A percentile compares a stretch with the other conserved stretches of the same genome.
Evolutionary conservation across 495 filamentous ascomycete genomes (phyloP).

Genomic region (Penicillium alfredii): DNA sequence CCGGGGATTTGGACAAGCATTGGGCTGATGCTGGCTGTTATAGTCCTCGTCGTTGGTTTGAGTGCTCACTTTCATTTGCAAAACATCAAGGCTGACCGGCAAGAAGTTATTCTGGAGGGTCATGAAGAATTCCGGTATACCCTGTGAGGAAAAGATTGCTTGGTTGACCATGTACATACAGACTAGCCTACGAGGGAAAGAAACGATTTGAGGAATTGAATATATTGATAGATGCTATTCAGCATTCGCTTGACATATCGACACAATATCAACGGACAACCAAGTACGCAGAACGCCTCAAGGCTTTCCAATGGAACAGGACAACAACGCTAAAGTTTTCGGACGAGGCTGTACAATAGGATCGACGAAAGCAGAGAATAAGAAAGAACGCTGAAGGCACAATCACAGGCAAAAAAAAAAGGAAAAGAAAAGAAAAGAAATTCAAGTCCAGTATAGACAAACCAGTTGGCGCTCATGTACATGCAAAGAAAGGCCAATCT

Average conservation of each 20-base stretch:
- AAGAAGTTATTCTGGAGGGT: not conserved
- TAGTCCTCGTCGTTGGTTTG: not conserved
- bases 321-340: too few species aligned
- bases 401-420: conserved; percentile 6
- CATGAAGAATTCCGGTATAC: not conserved
- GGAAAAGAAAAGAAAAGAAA: not conserved
- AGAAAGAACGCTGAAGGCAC: conserved; percentile 7
- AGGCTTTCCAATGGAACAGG: not conserved
- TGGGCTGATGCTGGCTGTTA: not conserved
- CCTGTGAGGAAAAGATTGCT: not conserved
- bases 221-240: conserved; percentile 10
- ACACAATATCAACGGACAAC: conserved; percentile 1
- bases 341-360: too few species aligned
- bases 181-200: too few species aligned
- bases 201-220: too few species aligned
- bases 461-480: conserved; percentile 32
- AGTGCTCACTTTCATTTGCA: not conserved
- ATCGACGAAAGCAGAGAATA: not conserved
- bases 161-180: too few species aligned
- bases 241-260: conserved; percentile 2
- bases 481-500: conserved; percentile 14
- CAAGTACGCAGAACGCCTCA: conserved; percentile 4
- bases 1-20: conserved; percentile 30
- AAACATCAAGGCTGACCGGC: not conserved
- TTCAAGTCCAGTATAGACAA: conserved; percentile 17